Conservation (phyloP, 192 early-diverging fungal species). For the Diversispora eburnea region DNA sequence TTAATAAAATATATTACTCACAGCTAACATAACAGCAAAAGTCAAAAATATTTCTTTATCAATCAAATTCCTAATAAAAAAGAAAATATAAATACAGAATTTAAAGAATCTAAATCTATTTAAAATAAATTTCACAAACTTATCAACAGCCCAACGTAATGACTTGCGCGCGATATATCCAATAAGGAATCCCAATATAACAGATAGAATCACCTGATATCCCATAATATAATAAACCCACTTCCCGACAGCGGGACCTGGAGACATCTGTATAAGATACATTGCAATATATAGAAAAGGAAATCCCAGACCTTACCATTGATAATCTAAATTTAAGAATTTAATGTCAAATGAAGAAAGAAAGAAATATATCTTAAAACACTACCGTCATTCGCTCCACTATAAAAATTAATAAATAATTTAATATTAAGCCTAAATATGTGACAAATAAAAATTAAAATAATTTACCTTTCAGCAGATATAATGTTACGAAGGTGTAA, state of each 20-base stretch:
- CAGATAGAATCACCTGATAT: constrained; percentile 73
- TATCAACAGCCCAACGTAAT: constrained; percentile 60
- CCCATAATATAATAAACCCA: constrained; percentile 68
- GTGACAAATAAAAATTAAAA: too few relatives aligned
- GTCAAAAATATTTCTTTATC: constrained; percentile 76
- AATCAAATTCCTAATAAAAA: constrained; percentile 44
- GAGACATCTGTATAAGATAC: constrained; percentile 52
- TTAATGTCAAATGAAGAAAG: neutral
- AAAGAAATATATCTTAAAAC: neutral
- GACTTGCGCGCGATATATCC: constrained; percentile 64
- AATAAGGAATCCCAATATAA: constrained; percentile 65
- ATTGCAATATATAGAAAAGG: constrained; percentile 81
- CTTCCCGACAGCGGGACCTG: constrained; percentile 61
- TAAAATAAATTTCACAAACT: constrained; percentile 37
- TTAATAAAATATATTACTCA: constrained; percentile 23
- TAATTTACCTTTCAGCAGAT: constrained; percentile 53
- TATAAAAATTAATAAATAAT: neutral
- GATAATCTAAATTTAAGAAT: neutral
- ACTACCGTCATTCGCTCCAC: constrained; percentile 82
- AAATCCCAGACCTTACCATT: constrained; percentile 52
- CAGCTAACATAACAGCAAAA: constrained; percentile 67
- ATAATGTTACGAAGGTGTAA: constrained; percentile 63
- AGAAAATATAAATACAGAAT: neutral
- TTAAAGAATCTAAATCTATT: neutral
- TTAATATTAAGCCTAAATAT: neutral